These are phyloP conservation scores for Litchi chinensis DNA, from an alignment of 345 rosid genomes.

Conservation along the genomic window DNA sequence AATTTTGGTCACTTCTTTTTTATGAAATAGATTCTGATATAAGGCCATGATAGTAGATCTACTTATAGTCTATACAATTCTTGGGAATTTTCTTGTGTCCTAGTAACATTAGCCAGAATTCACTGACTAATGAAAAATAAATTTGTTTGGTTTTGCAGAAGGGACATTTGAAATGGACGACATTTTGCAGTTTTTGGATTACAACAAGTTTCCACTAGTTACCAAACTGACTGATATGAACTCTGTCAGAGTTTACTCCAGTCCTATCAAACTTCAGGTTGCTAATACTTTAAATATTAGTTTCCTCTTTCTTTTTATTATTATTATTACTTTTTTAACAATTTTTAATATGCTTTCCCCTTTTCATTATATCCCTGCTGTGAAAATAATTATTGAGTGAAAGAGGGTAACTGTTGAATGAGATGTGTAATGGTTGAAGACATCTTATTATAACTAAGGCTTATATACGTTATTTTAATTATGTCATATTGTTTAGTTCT, in stretches of 20 bases:
- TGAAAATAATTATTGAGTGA: not conserved
- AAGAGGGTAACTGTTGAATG: not conserved
- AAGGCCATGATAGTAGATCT: not conserved
- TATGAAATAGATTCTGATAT: not conserved
- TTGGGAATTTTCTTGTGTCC: conserved; percentile 4
- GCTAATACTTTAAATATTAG: conserved; percentile 11
- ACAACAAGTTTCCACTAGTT: conserved; percentile 79
- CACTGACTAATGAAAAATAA: conserved; percentile 14
- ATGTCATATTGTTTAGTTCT: not conserved
- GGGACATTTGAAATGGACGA: conserved; percentile 55
- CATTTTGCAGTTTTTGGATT: conserved; percentile 62
- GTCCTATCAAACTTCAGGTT: conserved; percentile 84
- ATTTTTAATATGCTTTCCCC: not conserved
- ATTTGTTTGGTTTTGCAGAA: conserved; percentile 49
- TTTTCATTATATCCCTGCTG: not conserved
- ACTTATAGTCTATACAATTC: not conserved
- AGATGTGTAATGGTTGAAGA: not conserved
- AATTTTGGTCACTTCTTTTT: not conserved
- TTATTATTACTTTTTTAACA: not conserved
- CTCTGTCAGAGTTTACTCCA: conserved; percentile 70
- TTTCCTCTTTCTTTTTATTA: not conserved
- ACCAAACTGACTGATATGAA: conserved; percentile 74
- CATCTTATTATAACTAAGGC: not conserved
- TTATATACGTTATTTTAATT: not conserved
- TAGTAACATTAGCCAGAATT: conserved; percentile 9